A percentile compares a stretch with the other conserved stretches of the same genome.
Evolutionary conservation across 495 filamentous ascomycete species (phyloP).

Genomic region (Penicillium chermesinum): DNA sequence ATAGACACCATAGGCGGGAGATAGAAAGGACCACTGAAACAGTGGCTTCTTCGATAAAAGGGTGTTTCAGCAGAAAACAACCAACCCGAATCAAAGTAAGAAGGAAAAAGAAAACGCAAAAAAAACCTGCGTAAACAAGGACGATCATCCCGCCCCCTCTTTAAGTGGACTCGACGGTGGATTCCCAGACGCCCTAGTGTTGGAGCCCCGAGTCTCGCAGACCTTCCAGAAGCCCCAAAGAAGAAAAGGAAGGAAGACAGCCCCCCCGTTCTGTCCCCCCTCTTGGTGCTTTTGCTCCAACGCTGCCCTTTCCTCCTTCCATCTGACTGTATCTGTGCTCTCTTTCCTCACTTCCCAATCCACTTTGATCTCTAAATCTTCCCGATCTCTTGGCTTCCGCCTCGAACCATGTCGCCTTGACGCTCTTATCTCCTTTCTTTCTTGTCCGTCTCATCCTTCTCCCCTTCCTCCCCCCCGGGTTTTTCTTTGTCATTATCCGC

Average conservation of each 20-base stretch:
- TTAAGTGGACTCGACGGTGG: not conserved
- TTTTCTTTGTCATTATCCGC: slow-evolving; percentile 4
- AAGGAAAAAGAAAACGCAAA: not conserved
- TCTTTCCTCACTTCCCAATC: slow-evolving; percentile 5
- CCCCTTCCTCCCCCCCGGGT: not conserved
- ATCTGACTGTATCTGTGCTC: too few species aligned
- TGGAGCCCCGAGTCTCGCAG: not conserved
- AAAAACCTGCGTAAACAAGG: slow-evolving; percentile 3
- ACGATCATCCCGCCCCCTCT: slow-evolving; percentile 21
- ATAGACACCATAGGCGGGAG: too few species aligned
- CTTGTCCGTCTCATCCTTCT: not conserved
- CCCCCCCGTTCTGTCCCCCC: not conserved
- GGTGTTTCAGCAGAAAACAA: not conserved
- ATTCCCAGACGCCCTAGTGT: not conserved
- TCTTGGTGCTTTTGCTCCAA: too few species aligned
- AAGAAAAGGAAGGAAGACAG: too few species aligned
- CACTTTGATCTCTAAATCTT: not conserved
- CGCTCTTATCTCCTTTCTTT: not conserved
- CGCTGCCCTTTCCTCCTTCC: too few species aligned
- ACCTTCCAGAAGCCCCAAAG: slow-evolving; percentile 25
- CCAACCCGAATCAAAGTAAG: not conserved
- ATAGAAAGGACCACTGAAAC: too few species aligned
- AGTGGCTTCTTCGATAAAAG: too few species aligned
- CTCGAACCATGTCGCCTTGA: not conserved
- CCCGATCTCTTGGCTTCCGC: not conserved